Conservation (phyloP, 1,284 basidiomycete species). For the Cryptococcus sp. region DNA sequence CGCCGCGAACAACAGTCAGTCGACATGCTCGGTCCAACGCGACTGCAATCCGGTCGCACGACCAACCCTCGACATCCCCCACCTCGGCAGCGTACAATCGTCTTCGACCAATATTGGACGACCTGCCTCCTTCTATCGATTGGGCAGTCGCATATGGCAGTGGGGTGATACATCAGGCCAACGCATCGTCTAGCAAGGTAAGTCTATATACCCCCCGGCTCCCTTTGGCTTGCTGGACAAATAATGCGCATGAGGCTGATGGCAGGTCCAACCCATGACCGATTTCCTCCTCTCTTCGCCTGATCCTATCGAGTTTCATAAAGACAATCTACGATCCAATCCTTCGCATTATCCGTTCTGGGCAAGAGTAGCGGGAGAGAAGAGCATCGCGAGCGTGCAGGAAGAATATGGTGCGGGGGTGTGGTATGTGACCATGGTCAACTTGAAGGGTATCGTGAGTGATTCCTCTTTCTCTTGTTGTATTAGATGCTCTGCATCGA, state of each 20-base stretch:
- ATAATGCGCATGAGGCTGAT: too few relatives aligned
- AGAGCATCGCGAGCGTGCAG: slow-evolving; percentile 70
- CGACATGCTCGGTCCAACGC: too few relatives aligned
- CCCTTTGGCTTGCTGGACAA: not conserved
- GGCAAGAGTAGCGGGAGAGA: slow-evolving; percentile 66
- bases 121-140: slow-evolving; percentile 34
- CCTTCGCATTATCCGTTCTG: slow-evolving; percentile 85
- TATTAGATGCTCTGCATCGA: not conserved
- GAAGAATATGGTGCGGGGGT: slow-evolving; percentile 71
- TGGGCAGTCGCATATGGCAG: slow-evolving; percentile 46
- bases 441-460: slow-evolving; percentile 76
- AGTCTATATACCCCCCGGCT: slow-evolving; percentile 10
- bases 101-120: slow-evolving; percentile 34
- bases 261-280: slow-evolving; percentile 62
- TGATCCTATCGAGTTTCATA: slow-evolving; percentile 86
- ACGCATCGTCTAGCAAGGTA: slow-evolving; percentile 25
- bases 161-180: slow-evolving; percentile 45
- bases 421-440: slow-evolving; percentile 90
- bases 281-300: slow-evolving; percentile 95
- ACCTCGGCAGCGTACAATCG: slow-evolving; percentile 18
- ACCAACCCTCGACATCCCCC: too few relatives aligned
- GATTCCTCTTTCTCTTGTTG: not conserved
- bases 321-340: slow-evolving; percentile 84
- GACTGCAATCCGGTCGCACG: too few relatives aligned
- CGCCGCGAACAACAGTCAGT: too few relatives aligned